Percentiles rank a stretch among this genome's conserved stretches.
These are phyloP conservation scores for Phytopythium cucurbitacearum DNA, from an alignment of 352 stramenopile species.

Conservation along the genomic window DNA sequence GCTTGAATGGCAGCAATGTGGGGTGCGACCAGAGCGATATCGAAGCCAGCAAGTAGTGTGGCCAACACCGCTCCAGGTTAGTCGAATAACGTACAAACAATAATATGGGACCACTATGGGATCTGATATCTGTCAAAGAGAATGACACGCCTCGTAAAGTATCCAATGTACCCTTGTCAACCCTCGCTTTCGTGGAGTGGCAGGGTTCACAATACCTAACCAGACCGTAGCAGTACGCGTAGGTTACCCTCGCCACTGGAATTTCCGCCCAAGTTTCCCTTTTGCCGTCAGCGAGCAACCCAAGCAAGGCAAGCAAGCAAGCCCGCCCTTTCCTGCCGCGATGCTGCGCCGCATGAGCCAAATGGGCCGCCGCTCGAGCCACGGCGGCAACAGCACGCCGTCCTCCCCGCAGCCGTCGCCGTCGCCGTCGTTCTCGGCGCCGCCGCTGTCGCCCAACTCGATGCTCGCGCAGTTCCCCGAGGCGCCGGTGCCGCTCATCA, in stretches of 20 bases:
- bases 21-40: too few relatives aligned
- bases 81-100: not conserved
- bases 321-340: not conserved
- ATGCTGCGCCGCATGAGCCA: slow-evolving; percentile 7
- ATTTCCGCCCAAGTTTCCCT: too few relatives aligned
- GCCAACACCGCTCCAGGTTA: not conserved
- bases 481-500: slow-evolving; percentile 80
- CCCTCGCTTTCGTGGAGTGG: too few relatives aligned
- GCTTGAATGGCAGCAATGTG: not conserved
- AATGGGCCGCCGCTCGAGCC: slow-evolving; percentile 2
- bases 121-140: not conserved
- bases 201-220: too few relatives aligned
- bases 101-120: not conserved
- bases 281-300: not conserved
- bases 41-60: not conserved
- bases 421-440: not conserved
- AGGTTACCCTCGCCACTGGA: too few relatives aligned
- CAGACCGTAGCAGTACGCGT: too few relatives aligned
- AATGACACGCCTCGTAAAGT: too few relatives aligned
- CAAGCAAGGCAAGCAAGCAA: not conserved
- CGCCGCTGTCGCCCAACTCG: slow-evolving; percentile 15
- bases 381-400: not conserved
- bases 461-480: slow-evolving; percentile 55
- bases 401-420: not conserved
- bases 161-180: too few relatives aligned